Conservation (phyloP, 441 rosid species). For the Monsonia emarginata region DNA sequence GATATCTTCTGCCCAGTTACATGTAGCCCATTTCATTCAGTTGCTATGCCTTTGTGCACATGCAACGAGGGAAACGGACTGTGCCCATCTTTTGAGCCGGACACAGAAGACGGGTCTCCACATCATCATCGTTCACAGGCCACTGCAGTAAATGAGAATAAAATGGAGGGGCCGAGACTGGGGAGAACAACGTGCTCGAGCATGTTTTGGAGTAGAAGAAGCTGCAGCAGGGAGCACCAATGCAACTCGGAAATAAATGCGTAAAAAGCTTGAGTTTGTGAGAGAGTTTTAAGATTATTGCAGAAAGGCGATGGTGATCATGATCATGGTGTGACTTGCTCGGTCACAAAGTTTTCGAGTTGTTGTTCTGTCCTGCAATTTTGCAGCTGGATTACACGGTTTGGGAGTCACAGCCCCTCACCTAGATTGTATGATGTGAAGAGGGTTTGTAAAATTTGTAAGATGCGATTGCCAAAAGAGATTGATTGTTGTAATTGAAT, state of each 20-base stretch:
- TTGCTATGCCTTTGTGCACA: constrained; percentile 67
- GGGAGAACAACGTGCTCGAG: constrained; percentile 79
- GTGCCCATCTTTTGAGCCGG: constrained; percentile 70
- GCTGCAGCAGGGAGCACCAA: constrained; percentile 93
- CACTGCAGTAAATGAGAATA: constrained; percentile 44
- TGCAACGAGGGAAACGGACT: constrained; percentile 55
- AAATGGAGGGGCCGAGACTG: constrained; percentile 58
- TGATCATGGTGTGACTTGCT: too few species aligned
- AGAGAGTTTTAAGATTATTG: too few species aligned
- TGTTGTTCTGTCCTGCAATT: too few species aligned
- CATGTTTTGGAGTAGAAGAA: constrained; percentile 96
- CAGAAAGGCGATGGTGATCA: too few species aligned
- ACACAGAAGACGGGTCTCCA: constrained; percentile 40
- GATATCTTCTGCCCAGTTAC: constrained; percentile 82
- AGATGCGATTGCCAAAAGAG: too few species aligned
- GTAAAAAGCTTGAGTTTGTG: too few species aligned
- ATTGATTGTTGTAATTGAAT: too few species aligned
- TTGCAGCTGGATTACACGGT: too few species aligned
- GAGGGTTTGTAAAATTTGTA: too few species aligned
- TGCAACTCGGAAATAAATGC: constrained; percentile 93
- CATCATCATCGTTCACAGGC: constrained; percentile 27
- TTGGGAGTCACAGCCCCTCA: too few species aligned
- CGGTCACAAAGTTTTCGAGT: too few species aligned
- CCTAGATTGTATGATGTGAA: too few species aligned
- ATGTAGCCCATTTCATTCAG: constrained; percentile 88